A percentile compares a stretch with the other conserved stretches of the same genome.
These are phyloP conservation scores for Rubia peregrina DNA, from an alignment of 305 asterid species.

Conservation along the genomic window DNA sequence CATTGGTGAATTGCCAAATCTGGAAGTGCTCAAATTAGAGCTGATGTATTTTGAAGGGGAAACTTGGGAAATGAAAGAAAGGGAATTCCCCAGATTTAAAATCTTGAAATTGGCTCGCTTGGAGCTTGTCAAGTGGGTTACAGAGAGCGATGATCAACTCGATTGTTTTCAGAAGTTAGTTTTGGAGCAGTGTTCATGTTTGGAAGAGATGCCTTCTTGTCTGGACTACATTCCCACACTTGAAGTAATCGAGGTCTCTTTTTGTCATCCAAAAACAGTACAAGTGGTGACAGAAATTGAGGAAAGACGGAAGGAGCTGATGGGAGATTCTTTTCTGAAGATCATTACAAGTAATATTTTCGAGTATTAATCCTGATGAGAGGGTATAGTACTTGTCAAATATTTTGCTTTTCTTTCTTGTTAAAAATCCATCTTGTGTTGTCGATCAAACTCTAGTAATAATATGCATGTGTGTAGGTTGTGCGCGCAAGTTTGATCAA, in stretches of 20 bases:
- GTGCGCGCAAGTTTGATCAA: neutral
- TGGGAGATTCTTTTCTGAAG: neutral
- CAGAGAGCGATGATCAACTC: neutral
- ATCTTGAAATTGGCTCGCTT: neutral
- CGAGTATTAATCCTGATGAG: too few species aligned
- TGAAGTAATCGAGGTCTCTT: neutral
- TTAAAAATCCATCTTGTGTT: too few species aligned
- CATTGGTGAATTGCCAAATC: too few species aligned
- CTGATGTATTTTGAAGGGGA: neutral
- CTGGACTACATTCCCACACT: neutral
- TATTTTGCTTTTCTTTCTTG: too few species aligned
- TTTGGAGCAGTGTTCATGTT: accelerated
- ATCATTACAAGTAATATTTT: neutral
- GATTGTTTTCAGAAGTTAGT: neutral
- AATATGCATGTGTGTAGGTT: neutral
- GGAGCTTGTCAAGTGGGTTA: neutral
- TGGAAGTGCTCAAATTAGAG: neutral
- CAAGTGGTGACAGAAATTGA: neutral
- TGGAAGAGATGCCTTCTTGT: neutral
- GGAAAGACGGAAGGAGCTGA: neutral
- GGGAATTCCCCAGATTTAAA: neutral
- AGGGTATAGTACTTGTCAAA: too few species aligned
- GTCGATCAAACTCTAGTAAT: too few species aligned
- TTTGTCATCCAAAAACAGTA: too few species aligned
- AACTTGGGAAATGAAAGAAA: neutral